Conservation (phyloP, 768 basidiomycete genomes). For the Phanerodontia chrysosporium region DNA sequence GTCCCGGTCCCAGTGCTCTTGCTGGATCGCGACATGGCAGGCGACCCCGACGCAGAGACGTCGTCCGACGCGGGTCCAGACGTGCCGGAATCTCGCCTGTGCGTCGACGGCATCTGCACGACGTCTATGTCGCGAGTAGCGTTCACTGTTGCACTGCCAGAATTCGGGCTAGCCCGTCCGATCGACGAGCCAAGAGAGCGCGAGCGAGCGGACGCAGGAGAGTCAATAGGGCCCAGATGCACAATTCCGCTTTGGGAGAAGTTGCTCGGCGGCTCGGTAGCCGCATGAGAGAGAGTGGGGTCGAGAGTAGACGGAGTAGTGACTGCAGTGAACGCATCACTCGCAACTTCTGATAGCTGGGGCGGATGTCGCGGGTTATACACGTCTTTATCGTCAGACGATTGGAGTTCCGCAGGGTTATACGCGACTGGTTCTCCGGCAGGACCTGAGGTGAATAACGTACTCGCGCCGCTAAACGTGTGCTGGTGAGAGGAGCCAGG, state of each 20-base stretch:
- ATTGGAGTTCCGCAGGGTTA: background rate
- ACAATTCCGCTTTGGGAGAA: conserved; percentile 27
- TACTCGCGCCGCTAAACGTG: background rate
- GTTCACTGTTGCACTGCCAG: background rate
- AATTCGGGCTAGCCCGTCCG: conserved; percentile 9
- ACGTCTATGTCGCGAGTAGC: conserved; percentile 6
- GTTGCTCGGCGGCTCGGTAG: conserved; percentile 7
- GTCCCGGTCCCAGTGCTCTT: conserved; percentile 13
- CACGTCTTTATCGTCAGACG: background rate
- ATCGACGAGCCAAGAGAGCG: conserved; percentile 11
- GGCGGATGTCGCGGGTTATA: conserved; percentile 19
- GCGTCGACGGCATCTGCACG: conserved; percentile 7
- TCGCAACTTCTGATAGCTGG: conserved; percentile 17
- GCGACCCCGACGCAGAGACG: conserved; percentile 9
- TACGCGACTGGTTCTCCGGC: conserved; percentile 12
- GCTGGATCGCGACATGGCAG: conserved; percentile 11
- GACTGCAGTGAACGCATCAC: conserved; percentile 17
- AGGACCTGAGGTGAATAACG: conserved; percentile 9
- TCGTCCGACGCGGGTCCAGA: conserved; percentile 9
- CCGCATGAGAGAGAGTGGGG: background rate
- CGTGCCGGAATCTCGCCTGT: conserved; percentile 1
- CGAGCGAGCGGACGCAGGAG: conserved; percentile 9
- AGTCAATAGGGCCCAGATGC: conserved; percentile 22
- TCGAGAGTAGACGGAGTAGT: conserved; percentile 2
- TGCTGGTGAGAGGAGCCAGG: background rate